Percentiles rank a stretch among this genome's conserved stretches.
Evolutionary conservation across 192 early-diverging fungal genomes (phyloP).

Genomic region (Coemansia sp.): DNA sequence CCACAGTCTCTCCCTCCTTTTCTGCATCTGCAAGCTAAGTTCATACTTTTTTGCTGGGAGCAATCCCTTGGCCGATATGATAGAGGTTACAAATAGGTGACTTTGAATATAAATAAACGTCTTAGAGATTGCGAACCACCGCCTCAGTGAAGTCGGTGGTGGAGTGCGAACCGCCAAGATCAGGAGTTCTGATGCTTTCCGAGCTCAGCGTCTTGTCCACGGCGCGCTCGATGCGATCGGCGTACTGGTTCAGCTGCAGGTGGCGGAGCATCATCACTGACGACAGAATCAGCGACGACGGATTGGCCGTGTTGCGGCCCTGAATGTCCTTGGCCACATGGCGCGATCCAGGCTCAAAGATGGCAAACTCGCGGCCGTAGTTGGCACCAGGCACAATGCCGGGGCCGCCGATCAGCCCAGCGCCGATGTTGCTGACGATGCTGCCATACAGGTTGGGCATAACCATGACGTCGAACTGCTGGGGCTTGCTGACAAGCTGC

Average conservation of each 20-base stretch:
- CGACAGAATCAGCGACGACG: constrained; percentile 87
- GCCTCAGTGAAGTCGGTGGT: constrained; percentile 94
- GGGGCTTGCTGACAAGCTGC: constrained; percentile 97
- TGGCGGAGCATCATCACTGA: constrained; percentile 96
- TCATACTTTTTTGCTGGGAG: too few relatives aligned
- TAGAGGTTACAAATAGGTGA: too few relatives aligned
- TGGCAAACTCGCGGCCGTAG: constrained; percentile 94
- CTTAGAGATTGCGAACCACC: constrained; percentile 65
- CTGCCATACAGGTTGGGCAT: constrained; percentile 99
- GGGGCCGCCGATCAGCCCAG: constrained; percentile 92
- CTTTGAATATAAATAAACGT: too few relatives aligned
- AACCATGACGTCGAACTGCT: constrained; percentile 99
- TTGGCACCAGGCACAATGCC: constrained; percentile 97
- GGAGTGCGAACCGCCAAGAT: constrained; percentile 81
- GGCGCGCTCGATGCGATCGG: constrained; percentile 86
- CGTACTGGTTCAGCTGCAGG: constrained; percentile 84
- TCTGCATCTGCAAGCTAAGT: too few relatives aligned
- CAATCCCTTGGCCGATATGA: too few relatives aligned
- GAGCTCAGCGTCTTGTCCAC: constrained; percentile 83
- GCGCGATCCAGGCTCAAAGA: constrained; percentile 98
- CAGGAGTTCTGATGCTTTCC: constrained; percentile 75
- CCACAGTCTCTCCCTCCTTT: too few relatives aligned
- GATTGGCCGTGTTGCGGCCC: constrained; percentile 94
- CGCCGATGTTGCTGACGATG: constrained; percentile 98
- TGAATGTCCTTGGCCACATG: constrained; percentile 97